phyloP scores from a whole-genome alignment of 2,329 filamentous ascomycete species.

The Chaetothyriales sp. region DNA sequence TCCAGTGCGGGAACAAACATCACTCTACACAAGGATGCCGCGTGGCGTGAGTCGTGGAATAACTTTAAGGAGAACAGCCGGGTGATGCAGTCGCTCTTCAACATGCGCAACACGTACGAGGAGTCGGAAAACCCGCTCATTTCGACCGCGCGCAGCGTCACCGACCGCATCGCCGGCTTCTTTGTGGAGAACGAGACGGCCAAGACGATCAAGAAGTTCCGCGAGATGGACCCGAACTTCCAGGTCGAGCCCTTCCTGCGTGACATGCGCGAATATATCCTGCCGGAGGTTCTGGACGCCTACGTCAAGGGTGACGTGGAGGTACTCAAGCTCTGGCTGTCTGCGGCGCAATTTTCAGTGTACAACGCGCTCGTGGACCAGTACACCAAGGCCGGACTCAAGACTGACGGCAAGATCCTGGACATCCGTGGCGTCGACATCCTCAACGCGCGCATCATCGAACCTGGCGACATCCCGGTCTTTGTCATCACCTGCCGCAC shows the following conservation, averaged over 20 bases:
- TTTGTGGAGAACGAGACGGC: constrained; percentile 98
- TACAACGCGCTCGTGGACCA: constrained; percentile 95
- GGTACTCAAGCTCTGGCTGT: constrained; percentile 86
- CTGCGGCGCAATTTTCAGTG: constrained; percentile 87
- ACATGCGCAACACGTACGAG: constrained; percentile 72
- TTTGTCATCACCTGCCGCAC: constrained; percentile 95
- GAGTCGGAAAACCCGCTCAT: constrained; percentile 96
- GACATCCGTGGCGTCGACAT: constrained; percentile 90
- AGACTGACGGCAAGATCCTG: constrained; percentile 85
- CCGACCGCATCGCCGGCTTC: constrained; percentile 82
- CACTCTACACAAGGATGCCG: constrained; percentile 89
- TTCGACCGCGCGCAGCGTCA: constrained; percentile 81
- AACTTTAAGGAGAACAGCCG: constrained; percentile 85
- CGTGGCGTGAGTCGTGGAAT: constrained; percentile 97
- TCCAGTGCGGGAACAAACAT: constrained; percentile 79
- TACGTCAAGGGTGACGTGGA: constrained; percentile 94
- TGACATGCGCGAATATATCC: constrained; percentile 93
- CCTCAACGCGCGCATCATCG: constrained; percentile 31
- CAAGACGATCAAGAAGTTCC: constrained; percentile 94
- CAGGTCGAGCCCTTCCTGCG: constrained; percentile 88
- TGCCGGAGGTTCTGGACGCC: constrained; percentile 91
- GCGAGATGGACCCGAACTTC: constrained; percentile 87
- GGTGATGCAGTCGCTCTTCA: constrained; percentile 75
- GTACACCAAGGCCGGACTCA: constrained; percentile 82
- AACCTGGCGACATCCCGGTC: constrained; percentile 50